phyloP scores from a whole-genome alignment of 768 basidiomycete genomes.

The Boletus reticuloceps region DNA sequence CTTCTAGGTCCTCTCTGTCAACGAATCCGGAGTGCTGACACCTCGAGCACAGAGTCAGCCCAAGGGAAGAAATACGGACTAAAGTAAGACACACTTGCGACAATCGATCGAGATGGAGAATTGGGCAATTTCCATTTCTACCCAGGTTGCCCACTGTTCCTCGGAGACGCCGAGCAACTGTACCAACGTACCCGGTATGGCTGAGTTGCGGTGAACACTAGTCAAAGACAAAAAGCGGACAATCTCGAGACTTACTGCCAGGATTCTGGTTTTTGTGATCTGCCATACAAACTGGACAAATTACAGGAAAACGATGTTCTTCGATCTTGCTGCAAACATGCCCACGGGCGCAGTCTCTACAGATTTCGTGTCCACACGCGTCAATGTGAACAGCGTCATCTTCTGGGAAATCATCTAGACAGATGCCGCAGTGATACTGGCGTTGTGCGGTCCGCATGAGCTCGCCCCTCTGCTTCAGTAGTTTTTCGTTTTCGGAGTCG shows the following conservation, averaged over 20 bases:
- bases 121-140: slow-evolving; percentile 45
- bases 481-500: slow-evolving; percentile 39
- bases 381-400: slow-evolving; percentile 42
- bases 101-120: slow-evolving; percentile 46
- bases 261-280: slow-evolving; percentile 29
- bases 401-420: slow-evolving; percentile 47
- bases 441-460: slow-evolving; percentile 33
- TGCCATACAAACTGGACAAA: slow-evolving; percentile 55
- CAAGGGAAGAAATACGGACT: neutral
- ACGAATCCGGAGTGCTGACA: slow-evolving; percentile 51
- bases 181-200: slow-evolving; percentile 36
- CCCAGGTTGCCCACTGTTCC: slow-evolving; percentile 39
- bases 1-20: slow-evolving; percentile 46
- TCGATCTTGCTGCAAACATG: slow-evolving; percentile 47
- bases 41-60: slow-evolving; percentile 29
- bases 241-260: slow-evolving; percentile 23
- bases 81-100: slow-evolving; percentile 39
- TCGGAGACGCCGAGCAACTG: slow-evolving; percentile 45
- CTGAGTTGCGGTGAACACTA: slow-evolving; percentile 23
- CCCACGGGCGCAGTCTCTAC: slow-evolving; percentile 47
- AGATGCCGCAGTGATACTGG: slow-evolving; percentile 53
- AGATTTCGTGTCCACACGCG: slow-evolving; percentile 50
- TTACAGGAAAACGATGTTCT: slow-evolving; percentile 56
- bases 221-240: neutral
- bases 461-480: slow-evolving; percentile 32